Evolutionary conservation across 2,329 filamentous ascomycete genomes (phyloP), one percentile per base, ranked within the genome.

Genomic region (Bimuria novae-zelandiae): DNA sequence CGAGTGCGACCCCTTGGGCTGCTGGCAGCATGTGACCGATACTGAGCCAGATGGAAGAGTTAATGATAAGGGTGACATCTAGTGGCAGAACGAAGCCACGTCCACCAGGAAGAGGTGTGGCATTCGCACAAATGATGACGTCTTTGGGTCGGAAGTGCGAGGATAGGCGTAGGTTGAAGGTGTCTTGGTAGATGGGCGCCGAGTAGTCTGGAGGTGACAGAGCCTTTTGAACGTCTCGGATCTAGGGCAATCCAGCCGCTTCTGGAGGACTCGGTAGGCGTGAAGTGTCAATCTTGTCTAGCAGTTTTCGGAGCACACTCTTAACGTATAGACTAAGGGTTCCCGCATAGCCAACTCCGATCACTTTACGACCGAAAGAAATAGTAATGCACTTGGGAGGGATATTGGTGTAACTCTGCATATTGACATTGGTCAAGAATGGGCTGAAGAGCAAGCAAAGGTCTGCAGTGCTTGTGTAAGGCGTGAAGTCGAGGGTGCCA

Each of bases 1-100:
- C 62, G 22, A 85, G 72, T 0, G 80, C 78, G 1, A 80, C 80
- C 3, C 84, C 84, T 27, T 82, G 78, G 3, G 80, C 78, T 1
- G 81, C 83, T 1, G 81, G 80, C 0, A 86, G 77, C 71, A 84
- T 85, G 69, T 84, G 85, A 0, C 83, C 83, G 50, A 85, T 84
- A 0, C 81, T 85, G 0, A 83, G 75, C 81, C 82, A 86, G 25
- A 82, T 84, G 0, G 80, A 78, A 7, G 77, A 79, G 6, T 76
- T 77, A n/a, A n/a, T n/a, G 56, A 86, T 79, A 21, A 80, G 71
- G 3, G 72, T 73, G 1, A 76, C 73, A 30, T 82, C 30, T 7
- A 47, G 48, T n/a, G 58, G 55, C n/a, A 61, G 47, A 16, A 55
- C 32, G 17, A 61, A 54, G 25, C 56, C 53, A 8, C 58, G 55